Base-by-base conservation (phyloP, 2,329 filamentous ascomycete species). In the Monilinia fructigena region DNA sequence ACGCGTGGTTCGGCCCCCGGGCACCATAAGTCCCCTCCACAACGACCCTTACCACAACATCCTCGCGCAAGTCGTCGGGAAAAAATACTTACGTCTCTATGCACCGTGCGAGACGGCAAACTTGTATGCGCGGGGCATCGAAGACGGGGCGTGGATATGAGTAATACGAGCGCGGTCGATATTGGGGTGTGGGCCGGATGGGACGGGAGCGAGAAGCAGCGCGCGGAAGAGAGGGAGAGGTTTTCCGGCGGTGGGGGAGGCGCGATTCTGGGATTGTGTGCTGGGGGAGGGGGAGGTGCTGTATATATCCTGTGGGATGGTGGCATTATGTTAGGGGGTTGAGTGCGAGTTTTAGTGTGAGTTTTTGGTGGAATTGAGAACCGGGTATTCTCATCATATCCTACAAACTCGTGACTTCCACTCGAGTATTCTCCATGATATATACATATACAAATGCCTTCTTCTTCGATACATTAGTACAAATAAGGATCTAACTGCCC, bases 251-350 rank as follows among this genome's bases (percentile, higher is more conserved):
- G 73, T 71, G 48, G 55, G 54, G 6, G 68, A 69, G 2, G 72
- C 71, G 20, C 62, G 68, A 12, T 74, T 80, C 75, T 79, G 90
- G 45, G 95, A 99, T 74, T 88, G 88, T 66, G 83, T 98, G 1
- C 79, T 99, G 7, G 86, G 84, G 40, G 89, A 90, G 0, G 95
- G 94, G 0, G 93, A 99, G 63, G 90, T 88, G 70, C 76, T 99
- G 63, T 95, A 97, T 76, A 91, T 99, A n/a, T 63, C 95, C 95
- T 0, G 83, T 92, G 6, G 95, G 94, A 0, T 99, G 95, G 94
- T 99, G 95, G 95, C 95, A 99, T 80, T 98, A 97, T 77, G 91
- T 98, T 4, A 83, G 91, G 68, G 92, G 92, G 60, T 76, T 98
- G 74, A 92, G 87, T 66, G 86, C 91, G 26, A 97, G 94, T 75